Conservation (phyloP, 768 basidiomycete species). For the Psilocybe subaeruginosa region DNA sequence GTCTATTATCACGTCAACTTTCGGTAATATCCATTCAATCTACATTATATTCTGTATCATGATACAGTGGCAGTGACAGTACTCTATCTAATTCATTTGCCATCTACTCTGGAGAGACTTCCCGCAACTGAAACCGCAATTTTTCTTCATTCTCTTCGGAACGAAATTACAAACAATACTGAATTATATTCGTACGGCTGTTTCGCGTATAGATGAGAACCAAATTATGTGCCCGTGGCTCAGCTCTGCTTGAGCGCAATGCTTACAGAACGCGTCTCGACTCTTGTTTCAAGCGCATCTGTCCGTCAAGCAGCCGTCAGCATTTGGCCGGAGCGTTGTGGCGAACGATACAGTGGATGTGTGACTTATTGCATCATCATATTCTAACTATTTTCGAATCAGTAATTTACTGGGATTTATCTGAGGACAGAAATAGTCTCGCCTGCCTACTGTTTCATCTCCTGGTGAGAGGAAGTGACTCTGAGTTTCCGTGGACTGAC, state of each 20-base stretch:
- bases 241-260: not conserved
- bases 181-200: not conserved
- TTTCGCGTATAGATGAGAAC: not conserved
- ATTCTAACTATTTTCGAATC: not conserved
- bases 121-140: not conserved
- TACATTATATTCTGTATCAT: not conserved
- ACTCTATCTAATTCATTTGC: not conserved
- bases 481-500: not conserved
- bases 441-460: not conserved
- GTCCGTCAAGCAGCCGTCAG: constrained; percentile 10
- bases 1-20: too few relatives aligned
- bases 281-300: constrained; percentile 10
- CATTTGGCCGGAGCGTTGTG: not conserved
- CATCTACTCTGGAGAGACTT: not conserved
- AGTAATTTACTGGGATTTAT: not conserved
- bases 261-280: not conserved
- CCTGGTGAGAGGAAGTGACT: not conserved
- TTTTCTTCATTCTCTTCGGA: not conserved
- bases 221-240: not conserved
- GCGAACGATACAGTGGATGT: not conserved
- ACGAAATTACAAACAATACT: not conserved
- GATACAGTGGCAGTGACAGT: too few relatives aligned
- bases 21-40: not conserved
- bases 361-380: not conserved
- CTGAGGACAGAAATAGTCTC: not conserved